These are phyloP conservation scores for Naganishia vaughanmartiniae DNA, from an alignment of 768 basidiomycete species.

Conservation along the genomic window DNA sequence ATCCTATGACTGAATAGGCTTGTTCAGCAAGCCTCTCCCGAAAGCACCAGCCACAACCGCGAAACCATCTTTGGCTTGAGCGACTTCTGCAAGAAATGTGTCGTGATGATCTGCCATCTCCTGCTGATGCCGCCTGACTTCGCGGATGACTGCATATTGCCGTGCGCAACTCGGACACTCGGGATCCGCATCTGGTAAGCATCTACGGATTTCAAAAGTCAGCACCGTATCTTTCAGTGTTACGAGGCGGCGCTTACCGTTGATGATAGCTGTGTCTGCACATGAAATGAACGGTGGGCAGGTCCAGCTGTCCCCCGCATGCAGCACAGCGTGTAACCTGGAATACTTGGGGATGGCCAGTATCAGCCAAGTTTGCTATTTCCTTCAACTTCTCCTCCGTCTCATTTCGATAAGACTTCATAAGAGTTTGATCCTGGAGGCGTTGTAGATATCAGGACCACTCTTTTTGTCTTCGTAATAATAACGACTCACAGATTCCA, in stretches of 20 bases:
- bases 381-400: constrained; percentile 75
- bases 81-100: constrained; percentile 52
- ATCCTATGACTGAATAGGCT: neutral
- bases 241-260: constrained; percentile 57
- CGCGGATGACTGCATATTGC: constrained; percentile 81
- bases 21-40: constrained; percentile 45
- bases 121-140: constrained; percentile 83
- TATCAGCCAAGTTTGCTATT: constrained; percentile 74
- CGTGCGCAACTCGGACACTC: constrained; percentile 87
- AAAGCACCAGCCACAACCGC: constrained; percentile 52
- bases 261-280: constrained; percentile 97
- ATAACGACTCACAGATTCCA: constrained; percentile 66
- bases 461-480: neutral
- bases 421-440: constrained; percentile 75
- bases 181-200: constrained; percentile 80
- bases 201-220: constrained; percentile 57
- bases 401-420: constrained; percentile 82
- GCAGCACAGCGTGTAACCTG: constrained; percentile 90
- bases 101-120: constrained; percentile 60
- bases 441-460: neutral
- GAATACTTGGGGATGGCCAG: constrained; percentile 77
- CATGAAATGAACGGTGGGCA: constrained; percentile 95
- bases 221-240: neutral
- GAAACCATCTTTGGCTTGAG: constrained; percentile 53
- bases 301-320: constrained; percentile 83